A percentile compares a stretch with the other conserved stretches of the same genome.
Evolutionary conservation across 2,329 filamentous ascomycete genomes (phyloP).

Genomic region (Apiospora koreana): DNA sequence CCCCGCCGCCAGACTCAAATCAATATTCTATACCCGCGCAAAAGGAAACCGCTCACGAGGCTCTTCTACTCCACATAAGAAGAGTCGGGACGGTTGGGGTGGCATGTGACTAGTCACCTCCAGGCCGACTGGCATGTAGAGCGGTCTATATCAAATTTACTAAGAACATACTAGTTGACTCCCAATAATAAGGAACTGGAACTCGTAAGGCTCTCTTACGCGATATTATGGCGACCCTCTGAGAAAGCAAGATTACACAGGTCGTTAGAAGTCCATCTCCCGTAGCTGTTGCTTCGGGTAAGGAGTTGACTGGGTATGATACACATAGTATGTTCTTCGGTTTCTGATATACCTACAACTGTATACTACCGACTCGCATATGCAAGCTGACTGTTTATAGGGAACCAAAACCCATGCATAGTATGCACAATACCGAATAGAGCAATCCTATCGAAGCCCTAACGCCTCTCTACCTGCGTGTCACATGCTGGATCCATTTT

Average conservation of each 20-base stretch:
- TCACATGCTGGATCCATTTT: background rate
- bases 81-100: background rate
- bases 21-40: background rate
- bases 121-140: background rate
- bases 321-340: background rate
- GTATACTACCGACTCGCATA: background rate
- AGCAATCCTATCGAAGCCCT: slow-evolving; percentile 3
- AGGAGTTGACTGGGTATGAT: background rate
- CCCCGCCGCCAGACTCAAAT: background rate
- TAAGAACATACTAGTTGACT: background rate
- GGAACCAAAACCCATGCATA: background rate
- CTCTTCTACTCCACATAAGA: background rate
- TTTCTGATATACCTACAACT: no score
- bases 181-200: background rate
- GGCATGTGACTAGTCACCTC: background rate
- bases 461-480: background rate
- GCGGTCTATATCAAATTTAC: background rate
- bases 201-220: background rate
- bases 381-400: background rate
- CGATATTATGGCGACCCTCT: background rate
- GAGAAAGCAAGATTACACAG: background rate
- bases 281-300: no score
- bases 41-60: background rate
- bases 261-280: background rate
- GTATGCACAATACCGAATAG: background rate